These are phyloP conservation scores for Acanthamoeba sp. DNA, from an alignment of 208 protist genomes.

Conservation along the genomic window DNA sequence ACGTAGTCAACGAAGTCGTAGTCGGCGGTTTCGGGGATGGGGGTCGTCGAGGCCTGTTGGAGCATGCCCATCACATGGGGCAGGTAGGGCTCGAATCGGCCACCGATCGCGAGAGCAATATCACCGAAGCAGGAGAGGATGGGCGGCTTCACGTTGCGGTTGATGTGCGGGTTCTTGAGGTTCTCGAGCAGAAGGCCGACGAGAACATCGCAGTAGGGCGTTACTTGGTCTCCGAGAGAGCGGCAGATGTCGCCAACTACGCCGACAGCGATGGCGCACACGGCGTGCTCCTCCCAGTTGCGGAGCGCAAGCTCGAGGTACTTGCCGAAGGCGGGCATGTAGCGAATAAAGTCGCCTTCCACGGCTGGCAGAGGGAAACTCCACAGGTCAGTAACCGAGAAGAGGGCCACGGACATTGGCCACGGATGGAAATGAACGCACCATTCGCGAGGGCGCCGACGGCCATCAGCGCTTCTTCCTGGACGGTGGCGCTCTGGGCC, in stretches of 20 bases:
- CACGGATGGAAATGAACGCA: conserved; percentile 15
- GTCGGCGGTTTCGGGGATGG: conserved; percentile 51
- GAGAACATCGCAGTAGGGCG: conserved; percentile 91
- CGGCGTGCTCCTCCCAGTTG: conserved; percentile 80
- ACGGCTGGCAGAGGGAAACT: conserved; percentile 83
- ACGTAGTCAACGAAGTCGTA: conserved; percentile 87
- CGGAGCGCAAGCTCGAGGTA: conserved; percentile 63
- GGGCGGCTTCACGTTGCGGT: conserved; percentile 95
- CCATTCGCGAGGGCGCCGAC: conserved; percentile 93
- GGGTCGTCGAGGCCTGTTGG: conserved; percentile 79
- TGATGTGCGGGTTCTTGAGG: conserved; percentile 89
- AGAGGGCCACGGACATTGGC: no score
- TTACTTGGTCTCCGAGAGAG: conserved; percentile 89
- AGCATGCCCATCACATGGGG: conserved; percentile 91
- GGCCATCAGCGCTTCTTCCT: conserved; percentile 96
- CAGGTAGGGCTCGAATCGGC: conserved; percentile 94
- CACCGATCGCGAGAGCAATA: conserved; percentile 95
- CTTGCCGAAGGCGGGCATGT: conserved; percentile 89
- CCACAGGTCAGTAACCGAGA: no score
- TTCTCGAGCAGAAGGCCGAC: conserved; percentile 92
- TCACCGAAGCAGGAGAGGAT: conserved; percentile 96
- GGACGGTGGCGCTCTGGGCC: conserved; percentile 85
- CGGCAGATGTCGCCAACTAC: conserved; percentile 96
- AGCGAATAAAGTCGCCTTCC: conserved; percentile 90
- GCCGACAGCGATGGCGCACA: conserved; percentile 93